A percentile compares a stretch with the other conserved stretches of the same genome.
These are phyloP conservation scores for Harringtonia lauricola DNA, from an alignment of 2,329 filamentous ascomycete genomes.

Conservation along the genomic window DNA sequence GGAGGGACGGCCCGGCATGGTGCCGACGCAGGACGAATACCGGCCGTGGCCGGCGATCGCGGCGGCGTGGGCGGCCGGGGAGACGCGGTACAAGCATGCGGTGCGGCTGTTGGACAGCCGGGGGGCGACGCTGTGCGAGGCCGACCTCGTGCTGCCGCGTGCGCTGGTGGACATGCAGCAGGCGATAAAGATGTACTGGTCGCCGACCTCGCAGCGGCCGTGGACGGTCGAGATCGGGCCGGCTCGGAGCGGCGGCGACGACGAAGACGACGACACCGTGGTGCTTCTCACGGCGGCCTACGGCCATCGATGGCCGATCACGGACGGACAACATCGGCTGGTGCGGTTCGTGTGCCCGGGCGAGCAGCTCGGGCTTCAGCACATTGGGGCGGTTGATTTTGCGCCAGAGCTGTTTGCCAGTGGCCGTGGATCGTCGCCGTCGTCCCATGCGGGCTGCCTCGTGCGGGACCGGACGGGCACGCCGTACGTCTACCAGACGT, in stretches of 20 bases:
- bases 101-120: slow-evolving; percentile 24
- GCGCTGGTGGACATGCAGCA: slow-evolving; percentile 23
- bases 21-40: slow-evolving; percentile 24
- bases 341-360: slow-evolving; percentile 27
- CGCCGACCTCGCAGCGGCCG: slow-evolving; percentile 14
- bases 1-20: slow-evolving; percentile 23
- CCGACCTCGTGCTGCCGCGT: slow-evolving; percentile 32
- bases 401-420: slow-evolving; percentile 12
- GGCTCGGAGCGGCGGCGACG: not conserved
- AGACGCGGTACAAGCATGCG: slow-evolving; percentile 13
- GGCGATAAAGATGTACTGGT: slow-evolving; percentile 29
- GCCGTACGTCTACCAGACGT: slow-evolving; percentile 30
- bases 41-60: slow-evolving; percentile 37
- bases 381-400: slow-evolving; percentile 17
- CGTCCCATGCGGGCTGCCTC: slow-evolving; percentile 17
- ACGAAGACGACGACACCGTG: slow-evolving; percentile 29
- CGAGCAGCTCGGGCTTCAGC: slow-evolving; percentile 15
- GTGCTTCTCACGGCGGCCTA: slow-evolving; percentile 36
- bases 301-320: slow-evolving; percentile 31
- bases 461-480: slow-evolving; percentile 24
- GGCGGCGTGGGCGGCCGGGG: slow-evolving; percentile 24
- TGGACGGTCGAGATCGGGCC: slow-evolving; percentile 25
- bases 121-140: slow-evolving; percentile 20
- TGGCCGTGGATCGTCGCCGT: not conserved
- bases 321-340: slow-evolving; percentile 27